Percentiles rank a stretch among this genome's conserved stretches.
Conservation (phyloP, 108 stramenopile genomes). For the Fragilaria radians region DNA sequence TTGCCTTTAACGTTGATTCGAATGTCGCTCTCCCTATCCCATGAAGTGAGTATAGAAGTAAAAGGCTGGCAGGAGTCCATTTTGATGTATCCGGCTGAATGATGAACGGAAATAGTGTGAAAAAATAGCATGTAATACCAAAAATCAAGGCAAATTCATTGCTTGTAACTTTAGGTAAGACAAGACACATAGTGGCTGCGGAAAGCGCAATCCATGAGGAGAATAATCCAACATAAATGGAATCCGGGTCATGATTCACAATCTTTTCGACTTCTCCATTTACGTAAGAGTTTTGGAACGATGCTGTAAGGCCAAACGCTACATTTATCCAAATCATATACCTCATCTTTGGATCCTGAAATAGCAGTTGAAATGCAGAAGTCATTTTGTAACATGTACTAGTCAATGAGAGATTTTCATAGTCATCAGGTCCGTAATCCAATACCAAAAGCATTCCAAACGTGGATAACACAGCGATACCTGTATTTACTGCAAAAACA, state of each 20-base stretch:
- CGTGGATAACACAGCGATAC: constrained; percentile 38
- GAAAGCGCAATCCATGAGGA: constrained; percentile 42
- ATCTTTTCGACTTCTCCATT: constrained; percentile 66
- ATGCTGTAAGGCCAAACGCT: constrained; percentile 60
- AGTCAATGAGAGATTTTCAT: constrained; percentile 2
- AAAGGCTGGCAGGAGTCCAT: constrained; percentile 36
- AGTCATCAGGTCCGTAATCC: constrained; percentile 15
- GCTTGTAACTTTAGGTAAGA: constrained; percentile 41
- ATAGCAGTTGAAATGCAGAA: constrained; percentile 48
- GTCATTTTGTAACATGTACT: constrained; percentile 35
- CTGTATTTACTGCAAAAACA: constrained; percentile 55
- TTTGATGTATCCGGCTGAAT: constrained; percentile 23
- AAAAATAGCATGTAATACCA: constrained; percentile 52
- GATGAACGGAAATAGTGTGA: constrained; percentile 57
- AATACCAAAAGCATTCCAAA: constrained; percentile 33
- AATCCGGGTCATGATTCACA: constrained; percentile 44
- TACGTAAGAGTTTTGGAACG: constrained; percentile 64
- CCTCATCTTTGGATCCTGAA: constrained; percentile 66
- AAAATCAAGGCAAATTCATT: constrained; percentile 52
- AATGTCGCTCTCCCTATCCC: constrained; percentile 77
- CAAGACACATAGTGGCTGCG: constrained; percentile 48
- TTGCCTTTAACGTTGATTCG: constrained; percentile 70
- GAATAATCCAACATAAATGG: constrained; percentile 57
- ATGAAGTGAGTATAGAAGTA: constrained; percentile 53
- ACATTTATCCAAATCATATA: constrained; percentile 70